Evolutionary conservation across 352 stramenopile species (phyloP).

Genomic region (Globisporangium spiculum): DNA sequence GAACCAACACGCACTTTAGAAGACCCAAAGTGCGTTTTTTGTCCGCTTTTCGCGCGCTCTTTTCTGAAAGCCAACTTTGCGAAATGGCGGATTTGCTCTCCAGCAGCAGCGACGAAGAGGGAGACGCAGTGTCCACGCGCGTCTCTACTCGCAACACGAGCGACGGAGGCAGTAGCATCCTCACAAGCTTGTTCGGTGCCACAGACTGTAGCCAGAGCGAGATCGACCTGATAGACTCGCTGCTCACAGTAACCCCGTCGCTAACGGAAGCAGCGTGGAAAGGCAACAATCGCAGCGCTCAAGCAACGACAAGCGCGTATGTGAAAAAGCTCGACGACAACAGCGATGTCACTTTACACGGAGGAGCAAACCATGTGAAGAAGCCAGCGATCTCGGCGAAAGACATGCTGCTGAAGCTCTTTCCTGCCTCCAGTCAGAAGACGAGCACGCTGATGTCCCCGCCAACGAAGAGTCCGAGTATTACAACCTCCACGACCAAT

Average conservation of each 20-base stretch:
- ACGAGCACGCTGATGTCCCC: neutral
- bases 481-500: neutral
- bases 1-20: too few relatives aligned
- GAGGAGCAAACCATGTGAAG: neutral
- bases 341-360: too few relatives aligned
- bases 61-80: slow-evolving; percentile 4
- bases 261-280: neutral
- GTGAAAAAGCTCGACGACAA: neutral
- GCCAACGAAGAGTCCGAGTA: neutral
- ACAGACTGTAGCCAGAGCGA: slow-evolving; percentile 13
- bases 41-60: neutral
- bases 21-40: neutral
- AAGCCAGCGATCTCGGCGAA: slow-evolving; percentile 67
- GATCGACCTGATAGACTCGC: slow-evolving; percentile 4
- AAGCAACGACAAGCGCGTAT: neutral
- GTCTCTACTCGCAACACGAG: neutral
- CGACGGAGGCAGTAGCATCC: neutral
- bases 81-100: slow-evolving; percentile 65
- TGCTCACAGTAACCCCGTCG: slow-evolving; percentile 4
- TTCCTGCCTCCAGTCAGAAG: slow-evolving; percentile 24
- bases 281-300: neutral
- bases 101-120: slow-evolving; percentile 53
- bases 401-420: slow-evolving; percentile 50
- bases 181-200: neutral
- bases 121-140: neutral